Base-by-base conservation (phyloP, 352 stramenopile species). In the Globisporangium nunn region DNA sequence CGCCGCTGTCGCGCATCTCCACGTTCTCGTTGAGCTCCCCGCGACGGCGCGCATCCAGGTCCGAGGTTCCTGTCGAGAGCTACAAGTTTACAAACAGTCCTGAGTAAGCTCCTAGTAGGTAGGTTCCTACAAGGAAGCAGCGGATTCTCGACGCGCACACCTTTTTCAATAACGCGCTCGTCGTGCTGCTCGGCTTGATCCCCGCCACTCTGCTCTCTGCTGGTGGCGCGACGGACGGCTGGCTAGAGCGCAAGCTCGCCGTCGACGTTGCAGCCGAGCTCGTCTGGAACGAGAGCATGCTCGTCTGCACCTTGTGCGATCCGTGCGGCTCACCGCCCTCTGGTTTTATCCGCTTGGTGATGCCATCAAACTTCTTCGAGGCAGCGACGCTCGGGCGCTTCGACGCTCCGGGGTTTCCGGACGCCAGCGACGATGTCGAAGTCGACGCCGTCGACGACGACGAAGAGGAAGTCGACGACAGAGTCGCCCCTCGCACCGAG, bases 211-310 rank as follows among this genome's bases (percentile, higher is more conserved):
- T n/a, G 33, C 33, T 54, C 23, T 29, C 18, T 2, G 44, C 54
- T 28, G 18, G 33, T 6, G 35, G 29, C 14, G 46, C 17, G 15
- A 40, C 52, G 5, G 54, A 41, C 8, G 49, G 37, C 10, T 54
- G 49, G 48, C n/a, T 58, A 40, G 45, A 47, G 12, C 62, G 59
- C 47, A 51, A 17, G 15, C 48, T 56, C 48, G 31, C 39, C 52
- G 44, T 63, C 29, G 54, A 39, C 39, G 48, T n/a, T n/a, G n/a
- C 41, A 43, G n/a, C 31, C 10, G 60, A 50, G 39, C 51, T 62
- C 29, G 61, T 52, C 63, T 88, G 75, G 58, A 88, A 91, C 50
- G 71, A 81, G 50, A 91, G 58, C 62, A 91, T 68, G 58, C 76
- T 87, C 14, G 74, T 87, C 56, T 90, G 80, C n/a, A 82, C 63